Conservation (phyloP, 2,329 filamentous ascomycete species). For the Fusarium aywerte region DNA sequence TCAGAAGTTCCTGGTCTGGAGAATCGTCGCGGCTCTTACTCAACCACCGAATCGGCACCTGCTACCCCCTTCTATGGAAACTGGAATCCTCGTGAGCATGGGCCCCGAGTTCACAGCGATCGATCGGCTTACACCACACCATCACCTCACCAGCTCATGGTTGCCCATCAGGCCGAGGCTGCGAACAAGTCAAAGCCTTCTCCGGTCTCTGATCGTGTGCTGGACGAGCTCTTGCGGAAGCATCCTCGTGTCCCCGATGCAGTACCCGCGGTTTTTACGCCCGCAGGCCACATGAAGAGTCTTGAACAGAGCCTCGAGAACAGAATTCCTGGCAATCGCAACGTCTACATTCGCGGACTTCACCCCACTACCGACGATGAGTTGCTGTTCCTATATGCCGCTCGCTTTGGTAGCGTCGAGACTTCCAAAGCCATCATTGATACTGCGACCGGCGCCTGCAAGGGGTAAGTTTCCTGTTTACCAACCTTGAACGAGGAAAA, state of each 20-base stretch:
- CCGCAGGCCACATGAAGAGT: slow-evolving; percentile 85
- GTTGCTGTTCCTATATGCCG: slow-evolving; percentile 82
- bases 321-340: slow-evolving; percentile 88
- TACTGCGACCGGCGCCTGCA: slow-evolving; percentile 90
- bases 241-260: slow-evolving; percentile 88
- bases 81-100: slow-evolving; percentile 67
- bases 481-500: not conserved
- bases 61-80: slow-evolving; percentile 71
- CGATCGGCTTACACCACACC: slow-evolving; percentile 74
- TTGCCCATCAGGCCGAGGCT: slow-evolving; percentile 54
- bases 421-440: slow-evolving; percentile 99
- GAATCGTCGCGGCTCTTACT: slow-evolving; percentile 74
- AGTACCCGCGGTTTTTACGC: slow-evolving; percentile 88
- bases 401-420: slow-evolving; percentile 91
- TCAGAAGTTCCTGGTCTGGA: slow-evolving; percentile 70
- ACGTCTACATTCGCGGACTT: slow-evolving; percentile 97
- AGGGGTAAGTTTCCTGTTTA: slow-evolving; percentile 74
- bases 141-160: slow-evolving; percentile 69
- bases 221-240: slow-evolving; percentile 75
- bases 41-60: slow-evolving; percentile 73
- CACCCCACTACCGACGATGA: slow-evolving; percentile 96
- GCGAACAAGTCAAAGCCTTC: slow-evolving; percentile 56
- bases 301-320: slow-evolving; percentile 96
- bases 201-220: slow-evolving; percentile 58
- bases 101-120: slow-evolving; percentile 68